A percentile compares a stretch with the other conserved stretches of the same genome.
Evolutionary conservation across 176 grass and related monocot genomes (phyloP).

Genomic region (Oryza nivara): DNA sequence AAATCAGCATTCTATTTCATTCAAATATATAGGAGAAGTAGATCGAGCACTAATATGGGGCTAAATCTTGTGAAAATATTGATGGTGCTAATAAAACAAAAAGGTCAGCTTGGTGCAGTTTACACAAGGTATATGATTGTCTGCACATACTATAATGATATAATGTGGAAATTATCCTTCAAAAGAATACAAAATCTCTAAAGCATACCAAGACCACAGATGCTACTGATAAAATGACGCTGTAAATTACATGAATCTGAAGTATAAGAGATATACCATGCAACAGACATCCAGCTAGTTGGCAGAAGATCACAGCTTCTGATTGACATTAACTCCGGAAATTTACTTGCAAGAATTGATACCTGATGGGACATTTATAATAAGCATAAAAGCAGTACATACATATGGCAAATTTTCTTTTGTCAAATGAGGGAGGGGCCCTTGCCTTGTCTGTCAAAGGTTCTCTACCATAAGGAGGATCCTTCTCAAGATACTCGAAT

Average conservation of each 20-base stretch:
- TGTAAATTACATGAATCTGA: neutral
- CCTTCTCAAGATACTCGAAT: slow-evolving; percentile 84
- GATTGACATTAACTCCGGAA: slow-evolving; percentile 76
- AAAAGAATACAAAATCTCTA: slow-evolving; percentile 4
- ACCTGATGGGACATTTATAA: slow-evolving; percentile 58
- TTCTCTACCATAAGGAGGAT: slow-evolving; percentile 83
- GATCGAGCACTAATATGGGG: neutral
- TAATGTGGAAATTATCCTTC: neutral
- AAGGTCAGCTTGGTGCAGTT: neutral
- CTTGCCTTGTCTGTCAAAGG: slow-evolving; percentile 93
- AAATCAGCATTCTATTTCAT: slow-evolving; percentile 14
- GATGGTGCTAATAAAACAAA: neutral
- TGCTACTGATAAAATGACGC: neutral
- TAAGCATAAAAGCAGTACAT: slow-evolving; percentile 27
- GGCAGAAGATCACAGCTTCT: slow-evolving; percentile 81
- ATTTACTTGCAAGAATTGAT: slow-evolving; percentile 80
- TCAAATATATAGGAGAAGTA: neutral
- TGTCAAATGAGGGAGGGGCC: neutral
- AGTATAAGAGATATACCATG: slow-evolving; percentile 65
- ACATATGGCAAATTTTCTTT: slow-evolving; percentile 12
- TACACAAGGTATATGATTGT: neutral
- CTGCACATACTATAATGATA: neutral
- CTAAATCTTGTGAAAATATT: neutral
- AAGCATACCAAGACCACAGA: neutral
- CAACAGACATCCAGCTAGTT: slow-evolving; percentile 93